Evolutionary conservation across 345 rosid species (phyloP).

Genomic region (Citrus sp.): DNA sequence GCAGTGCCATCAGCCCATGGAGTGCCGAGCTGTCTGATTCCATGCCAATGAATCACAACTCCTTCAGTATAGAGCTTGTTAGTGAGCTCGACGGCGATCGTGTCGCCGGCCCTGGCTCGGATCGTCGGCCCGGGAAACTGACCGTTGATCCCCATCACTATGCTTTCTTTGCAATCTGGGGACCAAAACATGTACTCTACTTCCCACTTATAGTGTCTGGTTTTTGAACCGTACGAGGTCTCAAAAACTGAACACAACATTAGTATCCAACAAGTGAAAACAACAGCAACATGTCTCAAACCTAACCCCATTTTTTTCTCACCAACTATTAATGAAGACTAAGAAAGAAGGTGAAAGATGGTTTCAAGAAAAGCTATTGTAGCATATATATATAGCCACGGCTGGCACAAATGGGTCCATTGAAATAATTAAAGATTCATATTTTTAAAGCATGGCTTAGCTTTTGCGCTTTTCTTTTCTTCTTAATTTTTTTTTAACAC

Average conservation of each 20-base stretch:
- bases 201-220: slow-evolving; percentile 54
- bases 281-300: background rate
- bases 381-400: too few relatives aligned
- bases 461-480: too few relatives aligned
- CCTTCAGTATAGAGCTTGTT: slow-evolving; percentile 76
- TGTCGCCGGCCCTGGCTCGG: slow-evolving; percentile 57
- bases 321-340: too few relatives aligned
- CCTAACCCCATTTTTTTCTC: background rate
- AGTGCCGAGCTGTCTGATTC: slow-evolving; percentile 86
- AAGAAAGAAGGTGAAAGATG: too few relatives aligned
- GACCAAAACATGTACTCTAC: slow-evolving; percentile 58
- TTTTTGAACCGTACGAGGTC: slow-evolving; percentile 14
- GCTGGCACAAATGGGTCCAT: too few relatives aligned
- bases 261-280: background rate
- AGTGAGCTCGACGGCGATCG: slow-evolving; percentile 48
- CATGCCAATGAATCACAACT: slow-evolving; percentile 94
- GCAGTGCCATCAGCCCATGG: slow-evolving; percentile 97
- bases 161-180: slow-evolving; percentile 67
- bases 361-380: too few relatives aligned
- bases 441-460: too few relatives aligned
- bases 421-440: too few relatives aligned
- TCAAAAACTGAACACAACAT: background rate
- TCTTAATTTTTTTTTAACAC: too few relatives aligned
- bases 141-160: slow-evolving; percentile 74
- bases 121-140: slow-evolving; percentile 89